Conservation (phyloP, 2,329 filamentous ascomycete species). For the Chalaropsis thielavioides region DNA sequence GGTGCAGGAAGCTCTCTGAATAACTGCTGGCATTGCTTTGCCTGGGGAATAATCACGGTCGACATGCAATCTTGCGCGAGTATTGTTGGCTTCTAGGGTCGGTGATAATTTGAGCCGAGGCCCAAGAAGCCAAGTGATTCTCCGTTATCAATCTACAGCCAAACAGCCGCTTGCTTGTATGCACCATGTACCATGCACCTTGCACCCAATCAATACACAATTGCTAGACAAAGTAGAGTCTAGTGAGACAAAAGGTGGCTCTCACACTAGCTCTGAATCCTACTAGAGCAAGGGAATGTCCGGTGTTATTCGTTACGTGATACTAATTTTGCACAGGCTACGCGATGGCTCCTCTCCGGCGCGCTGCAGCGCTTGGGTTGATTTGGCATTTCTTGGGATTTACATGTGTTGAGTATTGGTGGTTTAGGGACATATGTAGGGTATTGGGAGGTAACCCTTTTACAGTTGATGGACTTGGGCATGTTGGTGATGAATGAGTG, state of each 20-base stretch:
- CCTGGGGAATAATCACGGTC: too few species aligned
- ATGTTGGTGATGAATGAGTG: too few species aligned
- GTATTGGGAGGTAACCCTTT: too few species aligned
- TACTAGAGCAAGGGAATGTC: not conserved
- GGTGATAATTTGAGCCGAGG: not conserved
- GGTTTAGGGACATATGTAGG: too few species aligned
- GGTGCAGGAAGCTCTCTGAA: too few species aligned
- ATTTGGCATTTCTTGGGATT: not conserved
- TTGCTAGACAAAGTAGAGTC: not conserved
- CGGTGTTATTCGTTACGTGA: conserved; percentile 1
- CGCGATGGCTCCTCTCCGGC: not conserved
- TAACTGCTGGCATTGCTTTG: too few species aligned
- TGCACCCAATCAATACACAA: not conserved
- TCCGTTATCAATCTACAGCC: not conserved
- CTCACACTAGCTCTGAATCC: not conserved
- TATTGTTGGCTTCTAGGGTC: not conserved
- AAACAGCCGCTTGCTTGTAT: not conserved
- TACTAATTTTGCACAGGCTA: not conserved
- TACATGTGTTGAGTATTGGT: too few species aligned
- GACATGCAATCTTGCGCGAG: not conserved
- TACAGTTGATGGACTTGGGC: too few species aligned
- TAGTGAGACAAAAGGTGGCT: not conserved
- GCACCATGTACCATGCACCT: not conserved
- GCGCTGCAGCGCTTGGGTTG: not conserved
- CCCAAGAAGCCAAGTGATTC: not conserved